Percentiles rank a stretch among this genome's conserved stretches.
Evolutionary conservation across 805 yeast genomes (phyloP).

Genomic region (Wickerhamomyces silvicola): DNA sequence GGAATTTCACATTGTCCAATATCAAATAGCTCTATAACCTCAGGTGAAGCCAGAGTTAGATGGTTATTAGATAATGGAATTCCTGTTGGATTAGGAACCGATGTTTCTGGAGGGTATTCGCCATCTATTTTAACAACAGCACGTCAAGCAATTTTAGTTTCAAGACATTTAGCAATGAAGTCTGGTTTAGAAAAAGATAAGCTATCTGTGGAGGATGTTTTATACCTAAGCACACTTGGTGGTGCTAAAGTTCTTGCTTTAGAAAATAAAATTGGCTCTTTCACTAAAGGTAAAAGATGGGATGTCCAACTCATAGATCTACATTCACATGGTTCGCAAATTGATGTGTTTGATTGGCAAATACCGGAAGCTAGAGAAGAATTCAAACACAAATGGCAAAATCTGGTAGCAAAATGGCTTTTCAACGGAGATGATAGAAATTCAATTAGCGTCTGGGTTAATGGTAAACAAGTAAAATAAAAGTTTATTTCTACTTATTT

Average conservation of each 20-base stretch:
- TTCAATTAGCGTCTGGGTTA: constrained; percentile 72
- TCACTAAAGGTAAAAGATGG: constrained; percentile 71
- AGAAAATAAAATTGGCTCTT: constrained; percentile 55
- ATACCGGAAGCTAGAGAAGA: constrained; percentile 29
- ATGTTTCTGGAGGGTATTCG: constrained; percentile 71
- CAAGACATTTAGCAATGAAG: constrained; percentile 63
- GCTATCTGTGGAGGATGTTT: constrained; percentile 60
- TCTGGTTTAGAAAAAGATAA: constrained; percentile 39
- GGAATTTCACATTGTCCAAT: constrained; percentile 94
- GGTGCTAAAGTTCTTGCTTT: constrained; percentile 76
- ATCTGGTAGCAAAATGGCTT: constrained; percentile 80
- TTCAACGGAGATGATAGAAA: constrained; percentile 94
- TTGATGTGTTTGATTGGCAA: constrained; percentile 78
- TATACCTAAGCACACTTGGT: constrained; percentile 81
- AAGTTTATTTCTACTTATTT: too few species aligned
- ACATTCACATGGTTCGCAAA: constrained; percentile 41
- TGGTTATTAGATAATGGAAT: constrained; percentile 57
- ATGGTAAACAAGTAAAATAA: constrained; percentile 53
- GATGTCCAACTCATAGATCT: constrained; percentile 79
- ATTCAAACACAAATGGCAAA: constrained; percentile 39
- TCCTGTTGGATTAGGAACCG: constrained; percentile 79
- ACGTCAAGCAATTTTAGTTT: constrained; percentile 63
- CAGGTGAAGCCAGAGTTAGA: constrained; percentile 84
- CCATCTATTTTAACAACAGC: constrained; percentile 60
- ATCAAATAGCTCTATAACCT: constrained; percentile 78